phyloP scores from a whole-genome alignment of 140 eudicot species.

The Cichorium intybus region DNA sequence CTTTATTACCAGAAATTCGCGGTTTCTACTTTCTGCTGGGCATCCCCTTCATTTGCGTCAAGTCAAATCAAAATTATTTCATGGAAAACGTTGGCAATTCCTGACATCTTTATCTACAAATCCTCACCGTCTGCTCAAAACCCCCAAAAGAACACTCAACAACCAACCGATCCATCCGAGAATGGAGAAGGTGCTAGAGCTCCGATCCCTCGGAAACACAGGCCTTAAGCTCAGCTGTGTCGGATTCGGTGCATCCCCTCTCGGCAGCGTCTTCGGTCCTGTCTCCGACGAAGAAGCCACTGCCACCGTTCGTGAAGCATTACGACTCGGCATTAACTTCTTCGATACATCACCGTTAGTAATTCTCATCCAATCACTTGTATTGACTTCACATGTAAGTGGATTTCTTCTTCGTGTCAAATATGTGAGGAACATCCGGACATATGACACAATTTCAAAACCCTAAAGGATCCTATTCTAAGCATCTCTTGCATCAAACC shows the following conservation, averaged over 20 bases:
- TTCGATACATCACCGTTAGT: constrained; percentile 89
- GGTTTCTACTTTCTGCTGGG: too few relatives aligned
- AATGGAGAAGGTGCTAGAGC: constrained; percentile 38
- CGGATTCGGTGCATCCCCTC: constrained; percentile 94
- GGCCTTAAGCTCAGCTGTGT: constrained; percentile 74
- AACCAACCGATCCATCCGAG: background rate
- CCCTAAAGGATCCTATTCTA: background rate
- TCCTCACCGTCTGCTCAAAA: background rate
- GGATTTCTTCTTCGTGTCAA: background rate
- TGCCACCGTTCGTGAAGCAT: constrained; percentile 76
- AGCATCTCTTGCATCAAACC: background rate
- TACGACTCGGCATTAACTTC: constrained; percentile 81
- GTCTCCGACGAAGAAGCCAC: constrained; percentile 69
- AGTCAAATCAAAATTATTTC: background rate
- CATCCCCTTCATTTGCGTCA: background rate
- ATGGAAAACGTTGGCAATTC: background rate
- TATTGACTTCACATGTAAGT: background rate
- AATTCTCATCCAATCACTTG: background rate
- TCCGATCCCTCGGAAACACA: constrained; percentile 73
- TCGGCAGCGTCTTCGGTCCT: constrained; percentile 85
- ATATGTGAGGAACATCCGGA: background rate
- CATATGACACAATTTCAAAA: background rate
- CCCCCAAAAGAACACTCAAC: constrained; percentile 8
- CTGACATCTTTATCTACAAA: background rate
- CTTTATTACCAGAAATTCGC: too few relatives aligned